Evolutionary conservation across 2,329 filamentous ascomycete genomes (phyloP).

Genomic region (Microsporum canis): DNA sequence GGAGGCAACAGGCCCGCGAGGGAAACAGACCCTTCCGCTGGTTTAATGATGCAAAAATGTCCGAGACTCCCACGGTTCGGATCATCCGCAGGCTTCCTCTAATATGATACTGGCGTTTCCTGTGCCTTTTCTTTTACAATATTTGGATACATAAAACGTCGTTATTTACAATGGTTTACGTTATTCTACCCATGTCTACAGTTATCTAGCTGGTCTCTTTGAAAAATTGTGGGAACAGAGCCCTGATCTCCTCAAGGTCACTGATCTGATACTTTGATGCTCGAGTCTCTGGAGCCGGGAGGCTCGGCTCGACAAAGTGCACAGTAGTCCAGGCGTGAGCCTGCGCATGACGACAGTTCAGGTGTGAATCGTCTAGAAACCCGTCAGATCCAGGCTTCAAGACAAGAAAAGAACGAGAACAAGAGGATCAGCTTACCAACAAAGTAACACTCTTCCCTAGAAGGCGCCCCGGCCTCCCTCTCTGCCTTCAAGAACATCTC

Average conservation of each 20-base stretch:
- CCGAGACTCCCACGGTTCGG: background rate
- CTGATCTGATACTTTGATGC: slow-evolving; percentile 66
- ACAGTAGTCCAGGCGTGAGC: slow-evolving; percentile 75
- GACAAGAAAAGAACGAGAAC: background rate
- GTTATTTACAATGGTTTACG: background rate
- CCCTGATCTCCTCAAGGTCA: slow-evolving; percentile 62
- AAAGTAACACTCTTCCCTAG: slow-evolving; percentile 70
- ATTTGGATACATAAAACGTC: too few species aligned
- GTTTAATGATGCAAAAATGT: background rate
- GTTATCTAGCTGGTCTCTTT: slow-evolving; percentile 32
- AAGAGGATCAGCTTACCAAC: slow-evolving; percentile 55
- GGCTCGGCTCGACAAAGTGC: slow-evolving; percentile 71
- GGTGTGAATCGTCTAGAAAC: slow-evolving; percentile 66
- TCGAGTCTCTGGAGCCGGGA: slow-evolving; percentile 50
- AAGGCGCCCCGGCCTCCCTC: slow-evolving; percentile 61
- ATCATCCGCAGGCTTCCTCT: background rate
- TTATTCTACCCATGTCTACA: too few species aligned
- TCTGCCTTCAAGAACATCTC: slow-evolving; percentile 86
- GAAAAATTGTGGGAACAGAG: slow-evolving; percentile 75
- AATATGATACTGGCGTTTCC: background rate
- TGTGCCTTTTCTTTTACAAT: background rate
- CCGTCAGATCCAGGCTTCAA: background rate
- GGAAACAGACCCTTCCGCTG: background rate
- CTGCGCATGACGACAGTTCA: slow-evolving; percentile 68
- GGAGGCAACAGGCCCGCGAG: background rate